Evolutionary conservation across 768 basidiomycete species (phyloP).

Genomic region (Suillus tomentosus): DNA sequence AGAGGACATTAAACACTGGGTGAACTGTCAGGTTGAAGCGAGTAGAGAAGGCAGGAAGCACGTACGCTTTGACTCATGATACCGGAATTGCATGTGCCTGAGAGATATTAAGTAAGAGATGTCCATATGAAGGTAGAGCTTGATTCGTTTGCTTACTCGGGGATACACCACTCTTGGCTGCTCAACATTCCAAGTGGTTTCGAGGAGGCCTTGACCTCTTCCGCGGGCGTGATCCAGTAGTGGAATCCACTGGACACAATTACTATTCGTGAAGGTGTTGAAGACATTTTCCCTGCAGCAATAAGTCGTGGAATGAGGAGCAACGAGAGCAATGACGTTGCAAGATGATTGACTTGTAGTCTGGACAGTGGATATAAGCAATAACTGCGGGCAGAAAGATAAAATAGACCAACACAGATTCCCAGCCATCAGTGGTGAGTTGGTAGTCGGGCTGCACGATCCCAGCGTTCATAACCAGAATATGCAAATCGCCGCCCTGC

Average conservation of each 20-base stretch:
- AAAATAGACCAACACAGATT: constrained; percentile 36
- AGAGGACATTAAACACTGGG: constrained; percentile 34
- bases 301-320: constrained; percentile 34
- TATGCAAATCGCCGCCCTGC: constrained; percentile 25
- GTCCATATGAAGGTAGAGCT: no score
- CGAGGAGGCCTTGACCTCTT: constrained; percentile 22
- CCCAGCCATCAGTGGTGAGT: constrained; percentile 47
- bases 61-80: constrained; percentile 30
- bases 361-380: constrained; percentile 16
- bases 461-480: constrained; percentile 49
- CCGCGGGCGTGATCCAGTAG: constrained; percentile 19
- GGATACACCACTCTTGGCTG: constrained; percentile 22
- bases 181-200: constrained; percentile 30
- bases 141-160: constrained; percentile 16
- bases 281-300: constrained; percentile 26
- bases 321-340: constrained; percentile 33
- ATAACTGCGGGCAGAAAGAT: not conserved
- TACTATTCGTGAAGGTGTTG: constrained; percentile 29
- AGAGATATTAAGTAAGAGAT: no score
- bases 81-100: constrained; percentile 26
- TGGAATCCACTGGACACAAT: constrained; percentile 35
- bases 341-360: constrained; percentile 39
- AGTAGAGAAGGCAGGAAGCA: not conserved
- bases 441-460: constrained; percentile 18
- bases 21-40: not conserved